Evolutionary conservation across 768 basidiomycete species (phyloP).

Genomic region (Leucocoprinus sp.): DNA sequence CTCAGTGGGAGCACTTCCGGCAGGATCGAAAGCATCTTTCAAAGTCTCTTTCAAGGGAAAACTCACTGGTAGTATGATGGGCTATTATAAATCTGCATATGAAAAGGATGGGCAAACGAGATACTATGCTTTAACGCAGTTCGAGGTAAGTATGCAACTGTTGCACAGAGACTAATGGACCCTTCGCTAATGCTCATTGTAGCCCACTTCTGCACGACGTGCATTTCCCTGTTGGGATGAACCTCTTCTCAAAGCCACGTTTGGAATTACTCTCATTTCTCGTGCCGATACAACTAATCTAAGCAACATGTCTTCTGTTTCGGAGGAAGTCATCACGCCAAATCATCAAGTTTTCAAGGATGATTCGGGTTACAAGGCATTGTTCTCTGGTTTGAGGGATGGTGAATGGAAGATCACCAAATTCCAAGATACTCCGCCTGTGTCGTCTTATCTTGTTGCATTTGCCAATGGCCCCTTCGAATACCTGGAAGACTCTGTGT

Average conservation of each 20-base stretch:
- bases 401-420: conserved; percentile 72
- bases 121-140: conserved; percentile 81
- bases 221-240: conserved; percentile 93
- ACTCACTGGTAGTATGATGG: conserved; percentile 68
- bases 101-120: conserved; percentile 57
- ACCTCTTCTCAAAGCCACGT: conserved; percentile 82
- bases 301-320: conserved; percentile 77
- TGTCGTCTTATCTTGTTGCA: conserved; percentile 88
- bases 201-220: conserved; percentile 81
- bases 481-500: conserved; percentile 66
- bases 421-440: conserved; percentile 75
- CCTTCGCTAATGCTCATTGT: not conserved
- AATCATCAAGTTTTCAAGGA: conserved; percentile 25
- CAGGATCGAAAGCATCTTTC: conserved; percentile 63
- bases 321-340: conserved; percentile 42
- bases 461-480: conserved; percentile 78
- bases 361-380: conserved; percentile 16
- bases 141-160: conserved; percentile 42
- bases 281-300: conserved; percentile 66
- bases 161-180: not conserved
- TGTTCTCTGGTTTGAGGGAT: conserved; percentile 14
- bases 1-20: conserved; percentile 53
- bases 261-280: conserved; percentile 72
- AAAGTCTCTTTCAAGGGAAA: conserved; percentile 61
- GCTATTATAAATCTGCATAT: conserved; percentile 70